phyloP scores from a whole-genome alignment of 192 early-diverging fungal species.

The Dispira simplex region DNA sequence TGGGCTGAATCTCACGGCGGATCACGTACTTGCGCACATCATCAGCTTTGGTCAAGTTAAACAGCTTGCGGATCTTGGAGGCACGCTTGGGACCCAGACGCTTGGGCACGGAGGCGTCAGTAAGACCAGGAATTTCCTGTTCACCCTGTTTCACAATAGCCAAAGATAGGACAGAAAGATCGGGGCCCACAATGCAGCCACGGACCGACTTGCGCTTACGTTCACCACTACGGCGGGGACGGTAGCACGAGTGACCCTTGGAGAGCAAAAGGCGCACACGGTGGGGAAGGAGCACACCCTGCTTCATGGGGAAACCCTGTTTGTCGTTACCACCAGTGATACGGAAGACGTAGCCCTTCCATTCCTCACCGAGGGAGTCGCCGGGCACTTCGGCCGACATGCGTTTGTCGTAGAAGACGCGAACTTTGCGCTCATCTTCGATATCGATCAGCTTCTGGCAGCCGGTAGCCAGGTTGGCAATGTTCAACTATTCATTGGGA shows the following conservation, averaged over 20 bases:
- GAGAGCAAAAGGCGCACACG: constrained; percentile 69
- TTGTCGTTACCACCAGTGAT: constrained; percentile 99
- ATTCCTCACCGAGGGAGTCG: constrained; percentile 95
- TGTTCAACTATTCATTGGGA: constrained; percentile 67
- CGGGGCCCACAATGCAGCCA: constrained; percentile 92
- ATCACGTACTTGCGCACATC: constrained; percentile 99
- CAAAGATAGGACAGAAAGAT: constrained; percentile 88
- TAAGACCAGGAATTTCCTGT: constrained; percentile 85
- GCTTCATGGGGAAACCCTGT: constrained; percentile 99
- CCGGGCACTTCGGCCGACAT: constrained; percentile 92
- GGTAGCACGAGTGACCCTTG: constrained; percentile 98
- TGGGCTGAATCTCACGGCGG: constrained; percentile 86
- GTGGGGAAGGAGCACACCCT: constrained; percentile 74
- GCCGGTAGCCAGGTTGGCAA: constrained; percentile 95
- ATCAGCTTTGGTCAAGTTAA: constrained; percentile 95
- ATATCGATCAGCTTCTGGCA: constrained; percentile 96
- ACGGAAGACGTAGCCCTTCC: constrained; percentile 99
- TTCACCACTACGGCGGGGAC: constrained; percentile 92
- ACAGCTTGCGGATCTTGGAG: constrained; percentile 97
- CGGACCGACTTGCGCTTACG: constrained; percentile 99
- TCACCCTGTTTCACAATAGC: constrained; percentile 97
- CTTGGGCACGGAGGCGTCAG: constrained; percentile 87
- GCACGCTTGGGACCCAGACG: constrained; percentile 98
- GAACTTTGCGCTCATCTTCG: constrained; percentile 86
- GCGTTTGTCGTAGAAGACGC: constrained; percentile 96